phyloP scores from a whole-genome alignment of 805 yeast species.

The Candida verbasci region DNA sequence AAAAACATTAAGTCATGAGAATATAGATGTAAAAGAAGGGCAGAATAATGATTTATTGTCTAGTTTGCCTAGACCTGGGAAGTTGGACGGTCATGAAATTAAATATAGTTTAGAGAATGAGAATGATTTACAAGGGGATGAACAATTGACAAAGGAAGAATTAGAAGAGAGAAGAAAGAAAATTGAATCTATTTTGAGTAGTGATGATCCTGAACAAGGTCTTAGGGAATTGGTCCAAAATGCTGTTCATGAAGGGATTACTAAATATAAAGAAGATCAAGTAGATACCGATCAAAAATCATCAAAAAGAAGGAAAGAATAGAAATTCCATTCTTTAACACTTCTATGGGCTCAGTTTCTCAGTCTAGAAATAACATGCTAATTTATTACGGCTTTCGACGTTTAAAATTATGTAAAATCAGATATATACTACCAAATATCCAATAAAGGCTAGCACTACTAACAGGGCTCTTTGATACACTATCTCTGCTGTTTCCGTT shows the following conservation, averaged over 20 bases:
- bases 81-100: conserved; percentile 45
- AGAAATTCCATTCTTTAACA: too few relatives aligned
- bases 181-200: conserved; percentile 66
- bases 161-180: conserved; percentile 49
- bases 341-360: too few relatives aligned
- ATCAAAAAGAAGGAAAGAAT: conserved; percentile 8
- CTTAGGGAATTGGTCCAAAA: conserved; percentile 63
- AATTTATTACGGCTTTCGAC: too few relatives aligned
- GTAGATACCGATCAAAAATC: conserved; percentile 12
- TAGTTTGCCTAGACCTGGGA: conserved; percentile 32
- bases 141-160: conserved; percentile 18
- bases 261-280: conserved; percentile 20
- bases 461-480: too few relatives aligned
- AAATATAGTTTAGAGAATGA: conserved; percentile 51
- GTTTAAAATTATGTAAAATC: too few relatives aligned
- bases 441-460: too few relatives aligned
- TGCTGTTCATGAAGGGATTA: conserved; percentile 58
- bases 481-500: too few relatives aligned
- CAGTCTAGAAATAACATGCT: too few relatives aligned
- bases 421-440: too few relatives aligned
- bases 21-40: conserved; percentile 1
- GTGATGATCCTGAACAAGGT: conserved; percentile 79
- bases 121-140: conserved; percentile 37
- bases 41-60: conserved; percentile 12
- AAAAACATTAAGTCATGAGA: conserved; percentile 35